phyloP scores from a whole-genome alignment of 306 rosid species.

The Myrica gale region DNA sequence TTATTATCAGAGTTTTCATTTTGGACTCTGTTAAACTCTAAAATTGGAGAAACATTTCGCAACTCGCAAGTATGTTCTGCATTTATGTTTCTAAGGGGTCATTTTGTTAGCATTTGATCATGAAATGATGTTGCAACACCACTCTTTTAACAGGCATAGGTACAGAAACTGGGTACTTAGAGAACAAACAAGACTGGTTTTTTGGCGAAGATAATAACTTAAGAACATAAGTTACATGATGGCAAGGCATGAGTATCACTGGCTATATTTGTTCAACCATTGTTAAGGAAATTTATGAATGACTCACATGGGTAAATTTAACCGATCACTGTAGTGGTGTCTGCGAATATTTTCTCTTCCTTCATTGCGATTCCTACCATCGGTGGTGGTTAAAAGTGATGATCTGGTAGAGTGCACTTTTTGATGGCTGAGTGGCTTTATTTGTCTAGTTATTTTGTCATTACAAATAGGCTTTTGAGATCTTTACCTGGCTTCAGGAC shows the following conservation, averaged over 20 bases:
- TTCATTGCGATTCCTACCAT: background rate
- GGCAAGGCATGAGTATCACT: background rate
- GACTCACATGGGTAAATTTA: background rate
- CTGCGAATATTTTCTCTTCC: background rate
- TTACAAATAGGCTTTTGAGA: background rate
- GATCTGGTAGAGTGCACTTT: background rate
- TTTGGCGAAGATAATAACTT: no score
- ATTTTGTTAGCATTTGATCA: conserved; percentile 12
- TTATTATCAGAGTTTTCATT: conserved; percentile 19
- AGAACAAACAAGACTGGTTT: no score
- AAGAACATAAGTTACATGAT: background rate
- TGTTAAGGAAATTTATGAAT: background rate
- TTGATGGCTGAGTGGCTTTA: background rate
- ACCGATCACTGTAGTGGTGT: background rate
- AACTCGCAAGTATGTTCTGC: conserved; percentile 11
- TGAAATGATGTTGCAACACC: background rate
- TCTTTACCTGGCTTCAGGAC: background rate
- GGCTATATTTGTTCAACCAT: no score
- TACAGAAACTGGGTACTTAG: background rate
- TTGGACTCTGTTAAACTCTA: background rate
- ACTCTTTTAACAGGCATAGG: background rate
- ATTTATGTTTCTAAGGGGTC: conserved; percentile 3
- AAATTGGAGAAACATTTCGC: conserved; percentile 20
- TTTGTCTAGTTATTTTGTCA: no score
- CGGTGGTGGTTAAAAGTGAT: background rate